Conservation (phyloP, 2,329 filamentous ascomycete species). For the Cladosporium sp. region DNA sequence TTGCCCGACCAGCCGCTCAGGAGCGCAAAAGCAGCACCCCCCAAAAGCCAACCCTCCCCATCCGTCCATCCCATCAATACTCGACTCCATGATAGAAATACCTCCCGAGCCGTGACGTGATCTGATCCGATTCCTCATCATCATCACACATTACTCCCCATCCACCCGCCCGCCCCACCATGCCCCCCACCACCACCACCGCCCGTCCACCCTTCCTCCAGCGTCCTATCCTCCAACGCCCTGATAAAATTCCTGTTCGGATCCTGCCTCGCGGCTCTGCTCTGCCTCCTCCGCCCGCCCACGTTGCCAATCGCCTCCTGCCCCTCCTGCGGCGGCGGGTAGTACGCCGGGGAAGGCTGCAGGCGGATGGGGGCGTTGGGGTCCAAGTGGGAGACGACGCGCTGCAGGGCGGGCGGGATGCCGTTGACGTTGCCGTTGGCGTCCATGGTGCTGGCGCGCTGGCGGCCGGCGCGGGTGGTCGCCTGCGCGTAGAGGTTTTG, state of each 20-base stretch:
- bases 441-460: constrained; percentile 93
- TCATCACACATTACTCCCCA: constrained; percentile 14
- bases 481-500: constrained; percentile 70
- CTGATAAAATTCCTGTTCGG: constrained; percentile 75
- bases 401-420: constrained; percentile 85
- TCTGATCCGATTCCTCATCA: not conserved
- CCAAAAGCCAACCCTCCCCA: not conserved
- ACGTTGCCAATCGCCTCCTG: constrained; percentile 61
- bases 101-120: not conserved
- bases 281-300: constrained; percentile 64
- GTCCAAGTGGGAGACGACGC: constrained; percentile 92
- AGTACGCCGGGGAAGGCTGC: constrained; percentile 94
- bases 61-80: not conserved
- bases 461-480: constrained; percentile 69
- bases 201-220: constrained; percentile 70
- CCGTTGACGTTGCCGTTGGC: constrained; percentile 79
- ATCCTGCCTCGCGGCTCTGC: constrained; percentile 52
- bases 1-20: not conserved
- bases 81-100: constrained; percentile 1
- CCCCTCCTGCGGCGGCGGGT: constrained; percentile 84
- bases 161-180: constrained; percentile 12
- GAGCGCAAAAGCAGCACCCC: not conserved
- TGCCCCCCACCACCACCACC: constrained; percentile 6
- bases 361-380: constrained; percentile 88
- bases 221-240: constrained; percentile 84